These are phyloP conservation scores for Pseudocercospora musae DNA, from an alignment of 2,329 filamentous ascomycete species.

Conservation along the genomic window DNA sequence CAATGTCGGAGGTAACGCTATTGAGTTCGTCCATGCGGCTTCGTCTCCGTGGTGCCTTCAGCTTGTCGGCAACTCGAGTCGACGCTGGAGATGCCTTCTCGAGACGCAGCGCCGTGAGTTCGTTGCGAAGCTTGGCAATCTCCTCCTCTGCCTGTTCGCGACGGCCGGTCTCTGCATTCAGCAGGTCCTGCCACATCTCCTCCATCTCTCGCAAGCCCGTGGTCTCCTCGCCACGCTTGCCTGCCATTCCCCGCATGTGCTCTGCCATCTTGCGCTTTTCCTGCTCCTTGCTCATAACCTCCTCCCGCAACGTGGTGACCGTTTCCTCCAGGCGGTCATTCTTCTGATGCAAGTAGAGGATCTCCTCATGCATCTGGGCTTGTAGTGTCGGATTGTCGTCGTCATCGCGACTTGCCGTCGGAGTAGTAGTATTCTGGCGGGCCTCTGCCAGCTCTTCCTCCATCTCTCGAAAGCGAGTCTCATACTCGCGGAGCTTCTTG, in stretches of 20 bases:
- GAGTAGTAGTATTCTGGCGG: conserved; percentile 39
- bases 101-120: conserved; percentile 56
- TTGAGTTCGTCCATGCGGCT: conserved; percentile 37
- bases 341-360: conserved; percentile 78
- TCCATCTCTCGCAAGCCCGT: conserved; percentile 44
- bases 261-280: conserved; percentile 86
- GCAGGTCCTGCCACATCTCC: conserved; percentile 91
- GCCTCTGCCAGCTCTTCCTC: conserved; percentile 52
- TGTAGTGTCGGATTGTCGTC: conserved; percentile 42
- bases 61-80: conserved; percentile 40
- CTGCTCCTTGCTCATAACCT: conserved; percentile 72
- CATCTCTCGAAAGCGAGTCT: conserved; percentile 67
- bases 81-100: conserved; percentile 45
- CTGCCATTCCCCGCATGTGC: conserved; percentile 62
- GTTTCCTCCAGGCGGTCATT: conserved; percentile 80
- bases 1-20: conserved; percentile 31
- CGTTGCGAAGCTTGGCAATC: conserved; percentile 76
- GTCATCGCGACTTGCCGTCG: conserved; percentile 27
- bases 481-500: conserved; percentile 77
- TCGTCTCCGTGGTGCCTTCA: conserved; percentile 31
- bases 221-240: conserved; percentile 30
- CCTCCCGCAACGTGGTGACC: conserved; percentile 76
- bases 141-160: conserved; percentile 90
- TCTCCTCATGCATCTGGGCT: conserved; percentile 75
- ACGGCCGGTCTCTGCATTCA: conserved; percentile 85